Conservation (phyloP, 257 asterid genomes). For the Scutellaria barbata region DNA sequence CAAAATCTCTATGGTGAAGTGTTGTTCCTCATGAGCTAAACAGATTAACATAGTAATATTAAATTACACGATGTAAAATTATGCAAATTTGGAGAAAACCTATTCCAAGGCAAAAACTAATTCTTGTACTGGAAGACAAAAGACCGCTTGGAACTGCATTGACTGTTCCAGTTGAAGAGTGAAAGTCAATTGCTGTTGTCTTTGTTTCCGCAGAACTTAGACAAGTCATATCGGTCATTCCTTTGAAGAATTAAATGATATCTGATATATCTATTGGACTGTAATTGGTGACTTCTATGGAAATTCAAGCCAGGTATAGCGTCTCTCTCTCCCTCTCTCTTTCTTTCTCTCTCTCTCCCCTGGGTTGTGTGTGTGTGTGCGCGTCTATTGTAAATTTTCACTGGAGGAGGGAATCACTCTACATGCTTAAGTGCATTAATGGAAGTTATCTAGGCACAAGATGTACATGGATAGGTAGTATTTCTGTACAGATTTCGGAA, state of each 20-base stretch:
- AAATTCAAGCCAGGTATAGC: neutral
- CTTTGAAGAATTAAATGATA: neutral
- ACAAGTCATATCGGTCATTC: neutral
- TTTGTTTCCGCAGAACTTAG: slow-evolving; percentile 4
- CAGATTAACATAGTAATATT: too few species aligned
- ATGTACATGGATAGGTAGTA: neutral
- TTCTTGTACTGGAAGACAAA: too few species aligned
- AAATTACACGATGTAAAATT: too few species aligned
- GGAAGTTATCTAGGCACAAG: neutral
- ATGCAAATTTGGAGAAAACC: too few species aligned
- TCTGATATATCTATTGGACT: neutral
- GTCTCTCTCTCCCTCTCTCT: too few species aligned
- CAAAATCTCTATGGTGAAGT: too few species aligned
- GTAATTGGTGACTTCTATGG: neutral
- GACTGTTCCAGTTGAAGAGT: neutral
- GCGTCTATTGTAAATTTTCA: neutral
- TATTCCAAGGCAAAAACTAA: too few species aligned
- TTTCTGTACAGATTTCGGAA: neutral
- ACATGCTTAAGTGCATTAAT: neutral
- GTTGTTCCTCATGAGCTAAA: too few species aligned
- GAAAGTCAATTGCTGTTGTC: neutral
- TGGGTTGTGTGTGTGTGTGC: too few species aligned
- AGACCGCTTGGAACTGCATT: neutral
- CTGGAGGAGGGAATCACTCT: neutral
- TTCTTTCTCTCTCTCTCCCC: too few species aligned